Evolutionary conservation across 148 eudicot species (phyloP).

Genomic region (Persicaria maculosa): DNA sequence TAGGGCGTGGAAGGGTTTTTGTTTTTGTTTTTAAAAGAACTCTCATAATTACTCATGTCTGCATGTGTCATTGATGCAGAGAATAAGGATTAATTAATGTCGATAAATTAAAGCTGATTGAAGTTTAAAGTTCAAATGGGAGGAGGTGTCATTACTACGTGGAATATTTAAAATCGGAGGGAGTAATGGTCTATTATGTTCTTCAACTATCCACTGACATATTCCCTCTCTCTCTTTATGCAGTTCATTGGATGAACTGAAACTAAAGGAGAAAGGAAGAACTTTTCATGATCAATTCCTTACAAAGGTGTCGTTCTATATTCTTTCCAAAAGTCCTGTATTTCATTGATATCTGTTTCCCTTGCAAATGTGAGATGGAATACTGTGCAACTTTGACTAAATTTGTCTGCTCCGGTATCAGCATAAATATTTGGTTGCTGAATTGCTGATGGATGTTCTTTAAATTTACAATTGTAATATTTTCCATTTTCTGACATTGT

Average conservation of each 20-base stretch:
- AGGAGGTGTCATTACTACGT: no score
- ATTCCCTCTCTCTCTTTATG: conserved; percentile 15
- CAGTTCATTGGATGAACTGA: conserved; percentile 78
- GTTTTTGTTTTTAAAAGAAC: no score
- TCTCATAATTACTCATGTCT: no score
- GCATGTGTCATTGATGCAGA: no score
- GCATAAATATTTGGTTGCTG: background rate
- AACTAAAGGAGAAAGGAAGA: conserved; percentile 94
- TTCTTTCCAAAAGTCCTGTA: background rate
- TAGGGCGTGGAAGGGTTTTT: no score
- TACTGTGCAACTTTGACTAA: background rate
- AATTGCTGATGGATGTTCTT: background rate
- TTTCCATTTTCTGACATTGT: background rate
- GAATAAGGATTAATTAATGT: no score
- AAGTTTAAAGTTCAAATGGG: no score
- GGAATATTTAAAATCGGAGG: no score
- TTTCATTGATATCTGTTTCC: background rate
- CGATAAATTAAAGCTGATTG: no score
- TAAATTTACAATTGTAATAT: background rate
- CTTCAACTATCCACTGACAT: background rate
- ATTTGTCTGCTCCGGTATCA: background rate
- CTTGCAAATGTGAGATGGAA: background rate
- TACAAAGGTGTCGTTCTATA: conserved; percentile 58
- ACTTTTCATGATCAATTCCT: conserved; percentile 83
- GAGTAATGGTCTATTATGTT: background rate